A percentile compares a stretch with the other conserved stretches of the same genome.
Conservation (phyloP, 441 rosid species). For the Brassica balearica region DNA sequence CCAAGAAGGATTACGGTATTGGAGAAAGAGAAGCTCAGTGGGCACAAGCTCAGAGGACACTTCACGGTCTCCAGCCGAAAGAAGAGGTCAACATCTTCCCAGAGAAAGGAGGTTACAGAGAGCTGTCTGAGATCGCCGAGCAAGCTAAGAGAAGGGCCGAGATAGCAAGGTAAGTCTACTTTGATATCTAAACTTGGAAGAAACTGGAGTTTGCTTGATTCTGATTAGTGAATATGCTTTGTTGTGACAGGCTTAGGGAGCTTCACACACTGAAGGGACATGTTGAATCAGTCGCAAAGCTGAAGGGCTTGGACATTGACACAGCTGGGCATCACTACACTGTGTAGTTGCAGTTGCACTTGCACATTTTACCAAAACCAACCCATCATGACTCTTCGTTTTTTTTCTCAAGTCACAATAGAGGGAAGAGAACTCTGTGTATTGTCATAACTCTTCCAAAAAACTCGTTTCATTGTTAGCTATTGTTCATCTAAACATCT, state of each 20-base stretch:
- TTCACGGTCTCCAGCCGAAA: conserved; percentile 90
- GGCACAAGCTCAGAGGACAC: conserved; percentile 51
- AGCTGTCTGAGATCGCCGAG: conserved; percentile 91
- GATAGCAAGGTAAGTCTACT: conserved; percentile 71
- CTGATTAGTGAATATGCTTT: conserved; percentile 23
- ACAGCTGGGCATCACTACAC: conserved; percentile 96
- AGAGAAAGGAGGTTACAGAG: conserved; percentile 86
- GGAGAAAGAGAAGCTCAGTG: conserved; percentile 94
- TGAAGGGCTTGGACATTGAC: conserved; percentile 92
- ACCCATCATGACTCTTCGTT: conserved; percentile 35
- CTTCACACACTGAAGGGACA: conserved; percentile 94
- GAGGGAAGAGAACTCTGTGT: conserved; percentile 48
- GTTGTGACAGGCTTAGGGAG: conserved; percentile 76
- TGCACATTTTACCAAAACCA: conserved; percentile 27
- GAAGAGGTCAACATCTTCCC: conserved; percentile 63
- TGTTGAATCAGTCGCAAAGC: conserved; percentile 94
- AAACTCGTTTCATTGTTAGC: conserved; percentile 38
- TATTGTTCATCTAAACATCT: conserved; percentile 35
- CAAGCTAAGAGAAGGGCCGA: conserved; percentile 95
- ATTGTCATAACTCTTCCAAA: conserved; percentile 49
- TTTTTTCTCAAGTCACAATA: conserved; percentile 35
- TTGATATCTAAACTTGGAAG: not conserved
- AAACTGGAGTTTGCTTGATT: conserved; percentile 10
- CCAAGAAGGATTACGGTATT: conserved; percentile 92
- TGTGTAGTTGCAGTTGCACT: conserved; percentile 51